These are phyloP conservation scores for Tubosaeta brunneosetosa DNA, from an alignment of 768 basidiomycete genomes.

Conservation along the genomic window DNA sequence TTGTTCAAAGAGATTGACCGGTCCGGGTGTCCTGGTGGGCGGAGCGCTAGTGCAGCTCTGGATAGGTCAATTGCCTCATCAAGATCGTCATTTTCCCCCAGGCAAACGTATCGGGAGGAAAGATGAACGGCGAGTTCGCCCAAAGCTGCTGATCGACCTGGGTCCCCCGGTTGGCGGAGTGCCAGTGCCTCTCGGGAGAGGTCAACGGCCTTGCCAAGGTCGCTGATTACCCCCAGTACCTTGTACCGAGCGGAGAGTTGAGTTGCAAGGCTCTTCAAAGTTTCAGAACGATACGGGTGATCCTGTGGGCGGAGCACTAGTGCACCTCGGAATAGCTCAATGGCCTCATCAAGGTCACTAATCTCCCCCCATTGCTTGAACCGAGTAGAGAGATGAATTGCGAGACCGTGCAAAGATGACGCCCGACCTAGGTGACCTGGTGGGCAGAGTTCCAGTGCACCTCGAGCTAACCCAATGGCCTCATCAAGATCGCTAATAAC, in stretches of 20 bases:
- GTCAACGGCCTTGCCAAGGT: background rate
- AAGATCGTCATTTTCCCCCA: background rate
- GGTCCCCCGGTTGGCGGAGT: background rate
- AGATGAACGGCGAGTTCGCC: background rate
- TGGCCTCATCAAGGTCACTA: background rate
- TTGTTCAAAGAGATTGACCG: background rate
- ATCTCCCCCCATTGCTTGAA: background rate
- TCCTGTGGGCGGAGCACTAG: background rate
- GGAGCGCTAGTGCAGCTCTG: background rate
- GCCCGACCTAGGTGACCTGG: background rate
- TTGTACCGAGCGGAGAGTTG: background rate
- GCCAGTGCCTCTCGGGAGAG: background rate
- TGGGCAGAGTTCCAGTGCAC: background rate
- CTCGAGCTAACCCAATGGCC: background rate
- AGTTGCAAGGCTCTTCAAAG: background rate
- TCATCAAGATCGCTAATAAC: background rate
- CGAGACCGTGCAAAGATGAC: too few species aligned
- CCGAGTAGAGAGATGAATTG: too few species aligned
- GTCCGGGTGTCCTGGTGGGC: background rate
- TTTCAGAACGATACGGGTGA: background rate
- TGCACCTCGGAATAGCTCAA: background rate
- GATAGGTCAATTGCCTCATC: background rate
- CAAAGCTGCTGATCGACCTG: background rate
- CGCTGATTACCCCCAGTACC: background rate
- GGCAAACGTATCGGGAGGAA: background rate